Evolutionary conservation across 2,329 filamentous ascomycete genomes (phyloP), one percentile per base, ranked within the genome.

Genomic region (Pezicula neosporulosa): DNA sequence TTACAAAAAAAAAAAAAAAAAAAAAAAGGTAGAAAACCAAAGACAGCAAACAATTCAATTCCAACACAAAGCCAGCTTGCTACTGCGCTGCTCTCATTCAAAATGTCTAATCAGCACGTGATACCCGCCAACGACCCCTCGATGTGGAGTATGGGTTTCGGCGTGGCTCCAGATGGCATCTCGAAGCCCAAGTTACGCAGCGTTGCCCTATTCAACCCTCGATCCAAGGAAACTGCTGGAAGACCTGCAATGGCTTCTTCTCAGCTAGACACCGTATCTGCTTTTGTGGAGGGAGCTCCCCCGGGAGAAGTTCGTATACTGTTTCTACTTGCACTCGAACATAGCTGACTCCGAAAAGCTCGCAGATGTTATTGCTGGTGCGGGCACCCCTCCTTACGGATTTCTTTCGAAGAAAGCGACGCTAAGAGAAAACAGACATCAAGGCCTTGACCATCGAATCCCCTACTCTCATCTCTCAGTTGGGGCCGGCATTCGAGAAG

Each of bases 281-380:
- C 91, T 47, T 99, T 97, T 70, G 86, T 99, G 59, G 86, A 96
- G 75, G 90, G 90, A 66, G 91, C 94, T 64, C 94, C 94, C 44
- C 94, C 94, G 19, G 94, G 94, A 77, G 94, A 99, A 87, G 93
- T 96, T 82, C 63, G 74, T 70, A 58, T 58, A 56, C 21, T 39
- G 8, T 19, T 24, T 36, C 28, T 43, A 24, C 48, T 45, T 44
- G 24, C 39, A 37, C 6, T 15, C 44, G 35, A 30, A 48, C 50
- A 24, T 44, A 43, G 48, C 56, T 63, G 30, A 68, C 61, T n/a
- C 44, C 46, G 35, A 53, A 48, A 60, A 96, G 90, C 86, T 97
- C 61, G 80, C 83, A 71, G 91, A 96, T 75, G 90, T 96, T 60
- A 83, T 95, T 60, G 87, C 89, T 71, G 90, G 90, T 93, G 85